Conservation (phyloP, 1,139 yeast genomes). For the Saccharomyces hybrid region DNA sequence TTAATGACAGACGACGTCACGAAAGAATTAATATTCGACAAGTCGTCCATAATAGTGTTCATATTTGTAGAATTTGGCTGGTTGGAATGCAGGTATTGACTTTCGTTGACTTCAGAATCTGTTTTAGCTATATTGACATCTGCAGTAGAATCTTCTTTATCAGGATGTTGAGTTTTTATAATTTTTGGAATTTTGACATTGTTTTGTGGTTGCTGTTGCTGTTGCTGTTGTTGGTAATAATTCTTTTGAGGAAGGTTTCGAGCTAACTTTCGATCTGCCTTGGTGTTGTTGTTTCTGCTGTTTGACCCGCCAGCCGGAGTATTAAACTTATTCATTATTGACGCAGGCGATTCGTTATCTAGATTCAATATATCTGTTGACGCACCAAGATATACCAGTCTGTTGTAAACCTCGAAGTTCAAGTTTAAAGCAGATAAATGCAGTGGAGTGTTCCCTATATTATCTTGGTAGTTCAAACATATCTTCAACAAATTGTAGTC, state of each 20-base stretch:
- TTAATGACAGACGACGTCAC: conserved; percentile 23
- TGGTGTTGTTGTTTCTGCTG: conserved; percentile 5
- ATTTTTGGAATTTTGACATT: neutral
- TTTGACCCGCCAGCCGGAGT: conserved; percentile 2
- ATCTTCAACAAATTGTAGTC: conserved; percentile 46
- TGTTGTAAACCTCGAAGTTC: conserved; percentile 29
- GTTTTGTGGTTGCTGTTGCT: conserved; percentile 6
- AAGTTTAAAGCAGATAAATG: conserved; percentile 45
- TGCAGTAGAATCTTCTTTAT: neutral
- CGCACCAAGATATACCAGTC: conserved; percentile 28
- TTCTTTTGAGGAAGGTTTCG: conserved; percentile 2
- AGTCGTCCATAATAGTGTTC: conserved; percentile 19
- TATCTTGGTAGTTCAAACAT: conserved; percentile 62
- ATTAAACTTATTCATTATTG: conserved; percentile 34
- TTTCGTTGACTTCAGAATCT: neutral
- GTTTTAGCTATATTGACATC: neutral
- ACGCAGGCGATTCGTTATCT: conserved; percentile 27
- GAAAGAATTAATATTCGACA: conserved; percentile 20
- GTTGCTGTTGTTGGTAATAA: conserved; percentile 7
- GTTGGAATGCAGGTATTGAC: neutral
- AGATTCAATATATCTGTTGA: conserved; percentile 25
- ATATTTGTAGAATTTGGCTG: conserved; percentile 13
- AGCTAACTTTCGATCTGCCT: neutral
- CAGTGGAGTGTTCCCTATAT: conserved; percentile 60
- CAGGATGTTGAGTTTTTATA: neutral